Base-by-base conservation (phyloP, 2,329 filamentous ascomycete species). In the Escovopsis sp. region DNA sequence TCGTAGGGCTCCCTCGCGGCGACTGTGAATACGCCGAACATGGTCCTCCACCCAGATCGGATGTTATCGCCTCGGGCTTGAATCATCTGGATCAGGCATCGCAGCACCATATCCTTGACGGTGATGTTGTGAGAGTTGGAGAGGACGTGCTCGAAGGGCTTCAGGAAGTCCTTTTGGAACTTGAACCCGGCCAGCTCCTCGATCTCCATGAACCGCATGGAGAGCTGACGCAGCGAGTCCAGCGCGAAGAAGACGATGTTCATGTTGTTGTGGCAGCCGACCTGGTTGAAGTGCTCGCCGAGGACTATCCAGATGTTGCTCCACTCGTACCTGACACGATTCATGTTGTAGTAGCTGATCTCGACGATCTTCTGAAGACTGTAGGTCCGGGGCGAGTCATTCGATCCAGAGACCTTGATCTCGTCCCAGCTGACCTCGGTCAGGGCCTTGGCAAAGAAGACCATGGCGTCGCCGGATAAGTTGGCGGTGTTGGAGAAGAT, bases 331-430 rank as follows among this genome's bases (percentile, higher is more conserved):
- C 91, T 82, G 31, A 98, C 89, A 69, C 91, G 80, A 45, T 85
- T 87, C 91, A 98, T 98, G 66, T 98, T 98, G 75, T 98, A 98
- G 62, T 94, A 95, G 59, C 86, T 94, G 61, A 98, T 96, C 62
- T 98, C 91, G 13, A 98, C 93, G 48, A 98, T 76, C 62, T 98
- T 98, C 57, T 98, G 91, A 47, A 98, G 67, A 64, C 88, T 95
- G 70, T 95, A 98, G 8, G 89, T 98, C 42, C 93, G 79, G 10
- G 91, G 91, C 16, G 86, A 93, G 46, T 98, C 91, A 55, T 89
- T 95, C 43, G 89, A 85, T 0, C 91, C 91, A 0, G 91, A 96
- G 4, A 91, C 94, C 57, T 93, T 89, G 55, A 98, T 98, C 61
- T 98, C 91, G 55, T 96, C 89, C 91, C 91, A 96, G 61, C 89